These are phyloP conservation scores for Silene vulgaris DNA, from an alignment of 179 eudicot genomes.

Conservation along the genomic window DNA sequence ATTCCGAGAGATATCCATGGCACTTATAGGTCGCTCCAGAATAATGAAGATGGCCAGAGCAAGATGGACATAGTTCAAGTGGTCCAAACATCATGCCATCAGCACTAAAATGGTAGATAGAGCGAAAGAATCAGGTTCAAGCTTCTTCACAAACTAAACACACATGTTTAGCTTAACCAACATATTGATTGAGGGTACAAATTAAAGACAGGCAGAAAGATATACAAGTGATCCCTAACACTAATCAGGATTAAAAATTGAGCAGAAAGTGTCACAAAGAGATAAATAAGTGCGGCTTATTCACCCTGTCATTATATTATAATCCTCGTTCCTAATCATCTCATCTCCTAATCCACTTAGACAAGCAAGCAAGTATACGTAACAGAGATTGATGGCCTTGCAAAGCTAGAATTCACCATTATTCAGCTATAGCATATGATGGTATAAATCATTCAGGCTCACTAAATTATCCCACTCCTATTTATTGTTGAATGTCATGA, in stretches of 20 bases:
- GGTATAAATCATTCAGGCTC: background rate
- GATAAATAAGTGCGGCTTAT: background rate
- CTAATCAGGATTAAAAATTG: too few relatives aligned
- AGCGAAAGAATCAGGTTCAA: conserved; percentile 8
- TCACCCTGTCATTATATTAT: background rate
- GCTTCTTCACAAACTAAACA: background rate
- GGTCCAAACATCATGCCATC: conserved; percentile 98
- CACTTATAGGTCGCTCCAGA: conserved; percentile 76
- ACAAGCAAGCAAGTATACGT: background rate
- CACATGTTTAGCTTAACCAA: background rate
- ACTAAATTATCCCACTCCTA: background rate
- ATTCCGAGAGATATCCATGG: conserved; percentile 72
- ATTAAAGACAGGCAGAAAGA: too few relatives aligned
- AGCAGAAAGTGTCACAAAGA: too few relatives aligned
- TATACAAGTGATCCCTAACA: too few relatives aligned
- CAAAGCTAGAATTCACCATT: background rate
- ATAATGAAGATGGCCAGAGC: conserved; percentile 69
- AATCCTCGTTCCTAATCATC: background rate
- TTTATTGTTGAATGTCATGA: background rate
- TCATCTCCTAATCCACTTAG: background rate
- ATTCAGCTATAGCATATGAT: conserved; percentile 4
- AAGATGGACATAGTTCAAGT: conserved; percentile 54
- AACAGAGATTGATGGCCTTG: background rate
- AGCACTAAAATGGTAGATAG: conserved; percentile 50
- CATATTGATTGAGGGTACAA: background rate